A percentile compares a stretch with the other conserved stretches of the same genome.
Conservation (phyloP, 2,329 filamentous ascomycete genomes). For the Ophiocordyceps robertsii region DNA sequence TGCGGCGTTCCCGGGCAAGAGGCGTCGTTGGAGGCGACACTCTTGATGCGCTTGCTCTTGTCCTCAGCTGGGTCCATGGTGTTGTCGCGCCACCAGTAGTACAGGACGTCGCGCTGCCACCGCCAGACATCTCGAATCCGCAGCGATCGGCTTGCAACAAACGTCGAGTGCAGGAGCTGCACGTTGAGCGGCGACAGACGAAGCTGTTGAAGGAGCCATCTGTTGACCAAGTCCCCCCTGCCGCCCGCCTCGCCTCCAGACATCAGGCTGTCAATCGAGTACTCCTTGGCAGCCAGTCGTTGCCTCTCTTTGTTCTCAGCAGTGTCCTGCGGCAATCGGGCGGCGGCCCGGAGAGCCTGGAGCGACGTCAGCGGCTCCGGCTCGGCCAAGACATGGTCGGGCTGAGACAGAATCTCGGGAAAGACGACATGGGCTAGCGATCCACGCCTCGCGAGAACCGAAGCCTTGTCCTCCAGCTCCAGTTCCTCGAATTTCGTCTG, state of each 20-base stretch:
- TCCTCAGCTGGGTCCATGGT: conserved; percentile 7
- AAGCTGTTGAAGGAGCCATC: conserved; percentile 39
- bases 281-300: conserved; percentile 31
- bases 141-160: conserved; percentile 13
- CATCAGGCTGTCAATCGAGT: conserved; percentile 30
- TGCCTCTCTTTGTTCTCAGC: conserved; percentile 20
- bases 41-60: conserved; percentile 7
- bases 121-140: conserved; percentile 18
- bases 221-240: conserved; percentile 31
- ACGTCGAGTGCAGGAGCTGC: conserved; percentile 24
- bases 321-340: conserved; percentile 20
- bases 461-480: conserved; percentile 18
- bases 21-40: conserved; percentile 10
- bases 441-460: conserved; percentile 9
- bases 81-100: conserved; percentile 22
- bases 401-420: conserved; percentile 33
- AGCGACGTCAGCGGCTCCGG: conserved; percentile 24
- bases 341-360: conserved; percentile 25
- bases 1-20: conserved; percentile 12
- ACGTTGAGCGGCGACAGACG: conserved; percentile 31
- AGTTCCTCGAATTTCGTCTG: conserved; percentile 26
- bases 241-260: conserved; percentile 19
- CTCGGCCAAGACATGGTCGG: conserved; percentile 26
- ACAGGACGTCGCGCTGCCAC: conserved; percentile 24
- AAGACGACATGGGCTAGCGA: conserved; percentile 27